Evolutionary conservation across 352 stramenopile genomes (phyloP).

Genomic region (Phytophthora sojae): DNA sequence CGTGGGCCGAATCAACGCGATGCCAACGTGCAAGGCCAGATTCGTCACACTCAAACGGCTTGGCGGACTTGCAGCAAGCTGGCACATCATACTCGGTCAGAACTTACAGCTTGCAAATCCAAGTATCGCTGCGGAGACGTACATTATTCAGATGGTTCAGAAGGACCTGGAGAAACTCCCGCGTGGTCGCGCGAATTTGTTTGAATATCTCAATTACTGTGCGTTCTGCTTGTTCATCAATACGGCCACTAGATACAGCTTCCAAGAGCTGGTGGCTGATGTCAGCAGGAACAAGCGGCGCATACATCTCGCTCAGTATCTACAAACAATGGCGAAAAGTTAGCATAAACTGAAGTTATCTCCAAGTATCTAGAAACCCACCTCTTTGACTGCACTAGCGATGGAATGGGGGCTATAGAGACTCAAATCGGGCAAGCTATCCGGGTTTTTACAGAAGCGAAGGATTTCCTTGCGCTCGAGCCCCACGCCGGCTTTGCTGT

Average conservation of each 20-base stretch:
- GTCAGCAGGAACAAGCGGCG: conserved; percentile 49
- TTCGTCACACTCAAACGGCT: conserved; percentile 53
- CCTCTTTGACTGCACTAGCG: conserved; percentile 51
- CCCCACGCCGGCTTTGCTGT: conserved; percentile 38
- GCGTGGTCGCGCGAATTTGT: conserved; percentile 39
- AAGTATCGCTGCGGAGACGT: conserved; percentile 1
- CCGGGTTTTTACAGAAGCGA: conserved; percentile 15
- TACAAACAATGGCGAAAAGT: conserved; percentile 1
- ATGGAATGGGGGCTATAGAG: conserved; percentile 57
- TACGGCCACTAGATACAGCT: conserved; percentile 4
- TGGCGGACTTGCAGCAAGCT: conserved; percentile 51
- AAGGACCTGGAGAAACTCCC: conserved; percentile 61
- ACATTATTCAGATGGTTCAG: conserved; percentile 60
- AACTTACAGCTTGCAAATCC: neutral
- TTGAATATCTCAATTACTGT: conserved; percentile 42
- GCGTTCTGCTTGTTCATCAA: conserved; percentile 18
- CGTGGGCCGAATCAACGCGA: conserved; percentile 50
- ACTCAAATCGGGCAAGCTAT: conserved; percentile 44
- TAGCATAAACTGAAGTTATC: neutral
- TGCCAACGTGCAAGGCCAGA: conserved; percentile 50
- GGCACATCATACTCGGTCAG: neutral
- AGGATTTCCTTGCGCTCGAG: conserved; percentile 41
- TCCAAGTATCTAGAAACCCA: conserved; percentile 19
- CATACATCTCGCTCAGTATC: conserved; percentile 50
- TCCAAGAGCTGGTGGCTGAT: conserved; percentile 51